phyloP scores from a whole-genome alignment of 78 protist species.

The Dictyostelium firmibasis region DNA sequence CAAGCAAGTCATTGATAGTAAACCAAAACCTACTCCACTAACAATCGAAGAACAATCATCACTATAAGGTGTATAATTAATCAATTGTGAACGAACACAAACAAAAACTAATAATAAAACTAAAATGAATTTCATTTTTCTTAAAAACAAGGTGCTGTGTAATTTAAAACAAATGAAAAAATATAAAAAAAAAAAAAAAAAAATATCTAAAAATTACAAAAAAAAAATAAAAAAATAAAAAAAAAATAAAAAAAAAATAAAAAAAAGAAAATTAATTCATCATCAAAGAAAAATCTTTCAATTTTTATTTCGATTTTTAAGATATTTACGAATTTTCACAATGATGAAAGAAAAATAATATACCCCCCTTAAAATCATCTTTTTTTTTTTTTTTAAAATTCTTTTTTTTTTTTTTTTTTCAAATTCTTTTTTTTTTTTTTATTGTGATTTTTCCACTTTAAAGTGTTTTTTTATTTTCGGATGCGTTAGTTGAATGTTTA shows the following conservation, averaged over 20 bases:
- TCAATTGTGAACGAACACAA: background rate
- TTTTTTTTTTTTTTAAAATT: background rate
- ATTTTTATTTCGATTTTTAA: too few relatives aligned
- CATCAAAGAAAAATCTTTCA: too few relatives aligned
- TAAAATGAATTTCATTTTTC: background rate
- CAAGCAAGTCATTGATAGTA: background rate
- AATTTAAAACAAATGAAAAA: background rate
- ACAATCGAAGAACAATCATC: background rate
- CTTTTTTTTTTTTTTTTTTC: background rate
- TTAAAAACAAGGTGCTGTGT: background rate
- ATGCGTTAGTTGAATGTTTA: background rate
- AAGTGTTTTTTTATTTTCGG: background rate
- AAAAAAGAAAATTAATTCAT: too few relatives aligned
- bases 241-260: too few relatives aligned
- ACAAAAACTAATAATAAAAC: background rate
- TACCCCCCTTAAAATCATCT: too few relatives aligned
- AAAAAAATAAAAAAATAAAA: too few relatives aligned
- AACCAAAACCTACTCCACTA: background rate
- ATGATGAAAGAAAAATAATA: too few relatives aligned
- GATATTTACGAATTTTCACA: too few relatives aligned
- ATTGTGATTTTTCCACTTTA: background rate
- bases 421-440: background rate
- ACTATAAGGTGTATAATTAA: background rate
- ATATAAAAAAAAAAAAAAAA: background rate
- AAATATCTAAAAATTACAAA: background rate